Percentiles rank a stretch among this genome's conserved stretches.
These are phyloP conservation scores for Aureobasidium vineae DNA, from an alignment of 2,329 filamentous ascomycete genomes.

Conservation along the genomic window DNA sequence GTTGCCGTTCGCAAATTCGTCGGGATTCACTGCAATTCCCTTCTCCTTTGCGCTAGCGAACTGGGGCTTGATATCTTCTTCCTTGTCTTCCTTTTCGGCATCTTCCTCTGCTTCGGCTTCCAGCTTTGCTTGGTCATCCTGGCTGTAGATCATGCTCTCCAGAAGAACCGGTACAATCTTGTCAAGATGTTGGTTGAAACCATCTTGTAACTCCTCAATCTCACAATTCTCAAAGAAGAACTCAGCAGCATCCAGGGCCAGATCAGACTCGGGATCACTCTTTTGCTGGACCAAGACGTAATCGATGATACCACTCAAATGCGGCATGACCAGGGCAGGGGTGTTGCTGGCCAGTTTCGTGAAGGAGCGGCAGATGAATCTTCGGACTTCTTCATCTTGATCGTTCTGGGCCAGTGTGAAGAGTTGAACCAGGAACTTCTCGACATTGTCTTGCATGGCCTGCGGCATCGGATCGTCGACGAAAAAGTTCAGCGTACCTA, in stretches of 20 bases:
- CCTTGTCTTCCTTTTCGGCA: slow-evolving; percentile 85
- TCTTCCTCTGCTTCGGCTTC: slow-evolving; percentile 77
- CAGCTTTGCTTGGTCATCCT: slow-evolving; percentile 84
- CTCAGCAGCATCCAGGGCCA: slow-evolving; percentile 92
- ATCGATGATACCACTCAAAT: slow-evolving; percentile 83
- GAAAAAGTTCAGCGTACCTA: slow-evolving; percentile 89
- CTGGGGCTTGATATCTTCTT: slow-evolving; percentile 85
- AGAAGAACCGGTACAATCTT: slow-evolving; percentile 89
- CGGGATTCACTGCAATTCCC: slow-evolving; percentile 35
- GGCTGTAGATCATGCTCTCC: slow-evolving; percentile 93
- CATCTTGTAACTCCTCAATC: slow-evolving; percentile 73
- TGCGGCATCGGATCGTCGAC: slow-evolving; percentile 70
- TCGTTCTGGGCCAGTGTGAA: slow-evolving; percentile 75
- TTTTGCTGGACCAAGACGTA: slow-evolving; percentile 91
- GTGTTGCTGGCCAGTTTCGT: slow-evolving; percentile 87
- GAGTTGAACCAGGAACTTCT: slow-evolving; percentile 76
- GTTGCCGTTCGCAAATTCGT: slow-evolving; percentile 41
- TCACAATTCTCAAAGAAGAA: slow-evolving; percentile 96
- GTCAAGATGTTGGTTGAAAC: slow-evolving; percentile 71
- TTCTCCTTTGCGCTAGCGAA: slow-evolving; percentile 65
- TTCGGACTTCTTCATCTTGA: slow-evolving; percentile 73
- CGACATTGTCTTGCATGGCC: slow-evolving; percentile 75
- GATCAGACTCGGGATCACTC: slow-evolving; percentile 74
- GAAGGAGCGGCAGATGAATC: slow-evolving; percentile 91
- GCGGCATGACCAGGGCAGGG: slow-evolving; percentile 84